Evolutionary conservation across 306 rosid genomes (phyloP).

Genomic region (Ormosia semicastrata): DNA sequence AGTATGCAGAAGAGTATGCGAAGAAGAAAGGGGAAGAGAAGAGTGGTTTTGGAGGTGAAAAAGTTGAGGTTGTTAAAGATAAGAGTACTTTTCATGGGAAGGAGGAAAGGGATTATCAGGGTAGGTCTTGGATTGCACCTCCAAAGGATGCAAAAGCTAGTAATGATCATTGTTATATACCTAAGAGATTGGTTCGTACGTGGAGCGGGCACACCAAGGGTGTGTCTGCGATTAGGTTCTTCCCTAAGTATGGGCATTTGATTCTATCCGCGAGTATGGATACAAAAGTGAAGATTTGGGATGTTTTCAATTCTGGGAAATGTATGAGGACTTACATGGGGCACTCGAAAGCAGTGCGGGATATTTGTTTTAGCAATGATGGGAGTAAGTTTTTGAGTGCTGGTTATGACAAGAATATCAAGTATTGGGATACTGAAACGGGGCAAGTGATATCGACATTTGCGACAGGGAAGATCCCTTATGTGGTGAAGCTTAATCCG

Average conservation of each 20-base stretch:
- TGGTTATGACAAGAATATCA: constrained; percentile 92
- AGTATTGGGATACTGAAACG: constrained; percentile 98
- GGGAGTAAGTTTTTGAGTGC: constrained; percentile 88
- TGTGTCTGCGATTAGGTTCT: constrained; percentile 89
- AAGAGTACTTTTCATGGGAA: constrained; percentile 94
- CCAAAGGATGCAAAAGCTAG: constrained; percentile 91
- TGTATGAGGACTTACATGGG: constrained; percentile 99
- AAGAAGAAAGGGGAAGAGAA: constrained; percentile 96
- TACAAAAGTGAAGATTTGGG: constrained; percentile 97
- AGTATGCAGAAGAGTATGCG: constrained; percentile 85
- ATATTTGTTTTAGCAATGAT: constrained; percentile 87
- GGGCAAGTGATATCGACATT: constrained; percentile 96
- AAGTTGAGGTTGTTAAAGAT: constrained; percentile 66
- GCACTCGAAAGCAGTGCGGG: constrained; percentile 84
- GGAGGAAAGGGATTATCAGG: constrained; percentile 95
- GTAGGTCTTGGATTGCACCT: constrained; percentile 95
- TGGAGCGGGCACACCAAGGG: constrained; percentile 99
- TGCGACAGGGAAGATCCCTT: constrained; percentile 89
- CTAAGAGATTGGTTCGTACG: constrained; percentile 93
- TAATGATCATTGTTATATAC: constrained; percentile 91
- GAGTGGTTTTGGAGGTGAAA: constrained; percentile 68
- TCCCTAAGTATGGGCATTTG: constrained; percentile 89
- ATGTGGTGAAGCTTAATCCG: constrained; percentile 91
- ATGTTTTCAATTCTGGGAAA: constrained; percentile 88
- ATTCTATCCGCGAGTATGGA: constrained; percentile 91